Base-by-base conservation (phyloP, 305 asterid species). In the Fraxinus paxiana region DNA sequence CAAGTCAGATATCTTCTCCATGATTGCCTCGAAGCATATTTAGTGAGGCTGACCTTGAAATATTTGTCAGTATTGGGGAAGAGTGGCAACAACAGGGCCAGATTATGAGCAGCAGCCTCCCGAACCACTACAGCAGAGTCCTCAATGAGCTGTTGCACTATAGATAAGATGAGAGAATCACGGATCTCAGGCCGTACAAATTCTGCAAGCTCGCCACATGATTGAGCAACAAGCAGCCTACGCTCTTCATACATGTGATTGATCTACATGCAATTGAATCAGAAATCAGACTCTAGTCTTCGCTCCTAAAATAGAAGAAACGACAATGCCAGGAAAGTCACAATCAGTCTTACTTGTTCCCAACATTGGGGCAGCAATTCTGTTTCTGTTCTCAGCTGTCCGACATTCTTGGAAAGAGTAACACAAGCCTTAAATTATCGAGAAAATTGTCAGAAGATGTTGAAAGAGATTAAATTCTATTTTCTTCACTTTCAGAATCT, bases 31-130 rank as follows among this genome's bases (percentile, higher is more conserved):
- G 96, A 94, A 94, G 97, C 98, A 92, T 90, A 90, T 94, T 87
- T 93, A 96, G 98, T 93, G 98, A 91, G 94, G 98, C 98, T 96
- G 98, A 96, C 99, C 99, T 96, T 96, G 98, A 92, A 90, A 96
- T 96, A 94, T 96, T 96, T 96, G 88, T 94, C 98, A 76, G 88
- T 86, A 86, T 92, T 96, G 87, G 98, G 99, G 92, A 96, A 93
- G 94, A 94, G 95, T n/a, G 92, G 93, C 86, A 94, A 91, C 93
- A 96, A 90, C 94, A 96, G 87, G 81, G 98, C 98, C 89, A 96
- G 92, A 83, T 96, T 96, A 87, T 90, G 94, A 81, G 98, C 97
- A 76, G 99, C 95, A 82, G 99, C 97, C 91, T 96, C 98, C 85
- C 99, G 92, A 85, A 96, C 99, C 85, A 94, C 98, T 51, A 91